These are phyloP conservation scores for Ceratocystis cubensis DNA, from an alignment of 2,329 filamentous ascomycete genomes.

Conservation along the genomic window DNA sequence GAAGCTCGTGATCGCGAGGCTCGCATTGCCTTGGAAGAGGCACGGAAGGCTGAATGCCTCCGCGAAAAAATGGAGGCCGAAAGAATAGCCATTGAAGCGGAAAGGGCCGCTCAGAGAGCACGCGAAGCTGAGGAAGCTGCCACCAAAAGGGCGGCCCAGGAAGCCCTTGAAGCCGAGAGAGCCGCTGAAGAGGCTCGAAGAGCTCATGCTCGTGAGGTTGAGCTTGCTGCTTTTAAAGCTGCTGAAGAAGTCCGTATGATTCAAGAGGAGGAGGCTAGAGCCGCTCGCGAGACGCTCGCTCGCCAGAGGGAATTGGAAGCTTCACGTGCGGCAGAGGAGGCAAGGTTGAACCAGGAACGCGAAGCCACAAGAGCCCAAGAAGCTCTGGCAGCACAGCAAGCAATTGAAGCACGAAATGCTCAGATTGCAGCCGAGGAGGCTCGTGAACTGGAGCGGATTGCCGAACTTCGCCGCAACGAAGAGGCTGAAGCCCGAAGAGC, in stretches of 20 bases:
- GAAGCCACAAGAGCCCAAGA: slow-evolving; percentile 1
- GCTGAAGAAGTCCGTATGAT: slow-evolving; percentile 28
- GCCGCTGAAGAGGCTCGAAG: slow-evolving; percentile 29
- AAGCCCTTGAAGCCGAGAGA: neutral
- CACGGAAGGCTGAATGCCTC: slow-evolving; percentile 25
- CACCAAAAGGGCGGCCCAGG: slow-evolving; percentile 22
- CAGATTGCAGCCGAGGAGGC: slow-evolving; percentile 1
- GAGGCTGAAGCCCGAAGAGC: slow-evolving; percentile 4
- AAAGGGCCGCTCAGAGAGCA: neutral
- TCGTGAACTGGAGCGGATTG: slow-evolving; percentile 1
- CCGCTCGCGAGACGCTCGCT: slow-evolving; percentile 19
- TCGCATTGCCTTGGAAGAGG: slow-evolving; percentile 24
- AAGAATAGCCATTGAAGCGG: slow-evolving; percentile 22
- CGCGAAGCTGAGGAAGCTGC: slow-evolving; percentile 32
- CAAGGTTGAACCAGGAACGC: neutral
- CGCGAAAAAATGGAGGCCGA: slow-evolving; percentile 35
- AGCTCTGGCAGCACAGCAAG: slow-evolving; percentile 10
- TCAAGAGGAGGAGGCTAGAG: slow-evolving; percentile 34
- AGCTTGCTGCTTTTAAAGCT: slow-evolving; percentile 17
- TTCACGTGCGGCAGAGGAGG: neutral
- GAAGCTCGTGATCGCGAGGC: slow-evolving; percentile 33
- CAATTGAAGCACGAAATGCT: neutral
- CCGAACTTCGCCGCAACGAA: neutral
- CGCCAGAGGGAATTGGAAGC: neutral
- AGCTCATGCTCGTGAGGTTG: too few species aligned